Evolutionary conservation across 2,329 filamentous ascomycete genomes (phyloP).

Genomic region (Diplodia seriata): DNA sequence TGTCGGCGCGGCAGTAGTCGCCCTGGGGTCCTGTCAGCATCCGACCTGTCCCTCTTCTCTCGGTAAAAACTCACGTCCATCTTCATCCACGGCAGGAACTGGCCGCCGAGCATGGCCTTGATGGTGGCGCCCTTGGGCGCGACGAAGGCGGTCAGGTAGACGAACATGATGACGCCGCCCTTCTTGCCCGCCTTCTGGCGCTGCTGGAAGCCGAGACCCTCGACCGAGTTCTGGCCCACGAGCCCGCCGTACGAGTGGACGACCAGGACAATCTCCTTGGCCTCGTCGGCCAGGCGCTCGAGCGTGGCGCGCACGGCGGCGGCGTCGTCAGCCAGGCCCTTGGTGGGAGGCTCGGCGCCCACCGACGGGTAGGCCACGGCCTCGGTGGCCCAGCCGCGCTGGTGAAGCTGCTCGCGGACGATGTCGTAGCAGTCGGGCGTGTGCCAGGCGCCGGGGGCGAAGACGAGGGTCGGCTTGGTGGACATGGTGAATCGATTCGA

Average conservation of each 20-base stretch:
- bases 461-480: constrained; percentile 45
- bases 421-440: constrained; percentile 41
- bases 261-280: constrained; percentile 44
- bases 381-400: constrained; percentile 42
- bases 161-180: constrained; percentile 48
- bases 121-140: constrained; percentile 46
- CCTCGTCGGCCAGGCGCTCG: constrained; percentile 45
- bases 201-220: constrained; percentile 46
- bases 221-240: constrained; percentile 34
- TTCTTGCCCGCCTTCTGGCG: constrained; percentile 45
- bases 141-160: constrained; percentile 49
- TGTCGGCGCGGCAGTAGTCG: constrained; percentile 30
- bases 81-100: constrained; percentile 41
- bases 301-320: constrained; percentile 44
- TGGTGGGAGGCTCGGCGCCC: constrained; percentile 39
- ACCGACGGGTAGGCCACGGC: constrained; percentile 42
- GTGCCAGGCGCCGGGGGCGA: constrained; percentile 51
- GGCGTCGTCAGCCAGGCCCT: constrained; percentile 46
- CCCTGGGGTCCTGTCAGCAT: neutral
- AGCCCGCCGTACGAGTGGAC: constrained; percentile 49
- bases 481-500: neutral
- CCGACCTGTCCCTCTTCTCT: no score
- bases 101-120: constrained; percentile 40
- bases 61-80: constrained; percentile 36
- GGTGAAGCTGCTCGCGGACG: constrained; percentile 41